A percentile compares a stretch with the other conserved stretches of the same genome.
Conservation (phyloP, 176 grass and related monocot species). For the Zoysia pacifica region DNA sequence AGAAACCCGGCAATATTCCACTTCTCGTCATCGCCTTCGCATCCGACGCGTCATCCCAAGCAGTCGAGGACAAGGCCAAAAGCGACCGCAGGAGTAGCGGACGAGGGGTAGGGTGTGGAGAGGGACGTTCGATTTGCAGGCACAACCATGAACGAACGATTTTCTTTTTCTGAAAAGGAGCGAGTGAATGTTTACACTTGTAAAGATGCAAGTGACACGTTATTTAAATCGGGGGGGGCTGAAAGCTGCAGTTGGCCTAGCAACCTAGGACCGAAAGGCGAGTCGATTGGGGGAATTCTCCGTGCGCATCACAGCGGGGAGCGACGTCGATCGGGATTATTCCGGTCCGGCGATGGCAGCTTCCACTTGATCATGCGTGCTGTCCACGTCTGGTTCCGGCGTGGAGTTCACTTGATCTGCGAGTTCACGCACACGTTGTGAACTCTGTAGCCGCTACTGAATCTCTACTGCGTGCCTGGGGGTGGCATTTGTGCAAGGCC, state of each 20-base stretch:
- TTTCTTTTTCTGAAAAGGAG: no score
- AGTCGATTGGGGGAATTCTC: not conserved
- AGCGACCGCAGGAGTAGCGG: not conserved
- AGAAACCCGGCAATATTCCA: constrained; percentile 23
- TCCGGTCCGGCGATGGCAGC: constrained; percentile 18
- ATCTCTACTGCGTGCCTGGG: no score
- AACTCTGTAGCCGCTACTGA: not conserved
- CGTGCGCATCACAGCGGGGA: not conserved
- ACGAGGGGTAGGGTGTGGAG: constrained; percentile 6
- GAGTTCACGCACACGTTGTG: not conserved
- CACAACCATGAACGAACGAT: not conserved
- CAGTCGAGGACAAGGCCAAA: constrained; percentile 9
- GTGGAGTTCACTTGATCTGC: constrained; percentile 22
- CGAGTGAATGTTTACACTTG: not conserved
- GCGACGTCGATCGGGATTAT: constrained; percentile 2
- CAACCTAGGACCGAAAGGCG: constrained; percentile 27
- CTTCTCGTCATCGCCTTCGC: not conserved
- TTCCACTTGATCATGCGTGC: constrained; percentile 25
- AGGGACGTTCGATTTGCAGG: not conserved
- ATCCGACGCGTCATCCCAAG: constrained; percentile 6
- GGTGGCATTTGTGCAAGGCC: not conserved
- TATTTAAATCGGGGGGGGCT: not conserved
- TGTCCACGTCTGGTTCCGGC: constrained; percentile 37
- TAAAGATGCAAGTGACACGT: constrained; percentile 11
- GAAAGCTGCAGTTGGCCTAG: constrained; percentile 44